These are phyloP conservation scores for Carex cristatella DNA, from an alignment of 176 grass and related monocot species.

Conservation along the genomic window DNA sequence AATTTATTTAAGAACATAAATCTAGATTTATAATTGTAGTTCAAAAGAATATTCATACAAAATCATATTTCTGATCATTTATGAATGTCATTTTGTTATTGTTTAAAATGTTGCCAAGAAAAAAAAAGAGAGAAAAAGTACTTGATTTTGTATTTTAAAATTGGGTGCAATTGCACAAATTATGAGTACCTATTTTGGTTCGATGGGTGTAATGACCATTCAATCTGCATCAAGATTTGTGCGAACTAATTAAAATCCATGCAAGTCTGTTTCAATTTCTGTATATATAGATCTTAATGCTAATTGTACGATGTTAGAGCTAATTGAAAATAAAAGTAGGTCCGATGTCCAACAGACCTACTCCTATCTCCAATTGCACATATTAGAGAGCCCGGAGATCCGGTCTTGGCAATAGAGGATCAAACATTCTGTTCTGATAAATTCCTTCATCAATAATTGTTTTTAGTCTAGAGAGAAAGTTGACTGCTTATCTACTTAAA, in stretches of 20 bases:
- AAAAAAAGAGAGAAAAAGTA: background rate
- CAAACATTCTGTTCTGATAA: background rate
- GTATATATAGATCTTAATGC: too few species aligned
- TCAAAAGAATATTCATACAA: background rate
- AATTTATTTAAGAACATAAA: background rate
- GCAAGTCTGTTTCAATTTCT: too few species aligned
- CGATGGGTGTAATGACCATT: too few species aligned
- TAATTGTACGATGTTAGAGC: too few species aligned
- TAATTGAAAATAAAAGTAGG: too few species aligned
- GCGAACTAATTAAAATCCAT: too few species aligned
- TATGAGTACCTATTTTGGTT: too few species aligned
- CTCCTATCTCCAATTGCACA: too few species aligned
- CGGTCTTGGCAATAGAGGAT: background rate
- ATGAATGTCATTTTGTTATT: background rate
- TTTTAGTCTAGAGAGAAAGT: background rate
- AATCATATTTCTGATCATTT: background rate
- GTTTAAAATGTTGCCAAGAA: background rate
- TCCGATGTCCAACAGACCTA: too few species aligned
- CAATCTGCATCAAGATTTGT: too few species aligned
- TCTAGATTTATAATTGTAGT: background rate
- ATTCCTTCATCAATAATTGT: background rate
- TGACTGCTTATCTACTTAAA: background rate
- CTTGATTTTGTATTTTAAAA: background rate
- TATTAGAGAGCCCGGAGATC: too few species aligned
- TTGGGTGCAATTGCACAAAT: too few species aligned